Base-by-base conservation (phyloP, 176 grass and related monocot genomes). In the Raddia guianensis region DNA sequence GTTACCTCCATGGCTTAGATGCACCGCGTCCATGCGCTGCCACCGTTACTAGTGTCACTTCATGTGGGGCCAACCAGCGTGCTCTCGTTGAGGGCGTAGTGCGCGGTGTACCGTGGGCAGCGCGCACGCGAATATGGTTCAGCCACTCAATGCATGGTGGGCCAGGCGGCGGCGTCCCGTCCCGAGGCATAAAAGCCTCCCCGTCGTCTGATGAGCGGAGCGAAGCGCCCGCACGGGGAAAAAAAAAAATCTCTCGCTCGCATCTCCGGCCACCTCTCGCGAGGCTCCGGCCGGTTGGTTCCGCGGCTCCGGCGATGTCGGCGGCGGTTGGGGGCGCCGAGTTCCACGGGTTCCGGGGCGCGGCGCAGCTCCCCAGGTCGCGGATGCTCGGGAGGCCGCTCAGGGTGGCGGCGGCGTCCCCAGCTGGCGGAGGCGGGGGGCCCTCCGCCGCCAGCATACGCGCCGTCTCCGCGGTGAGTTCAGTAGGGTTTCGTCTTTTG, bases 381-480 rank as follows among this genome's bases (percentile, higher is more conserved):
- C 65, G 83, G 69, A 79, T 87, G 85, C 79, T 93, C 73, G 78
- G 81, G 44, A 53, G 83, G 63, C 80, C 70, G 49, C 60, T 85
- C 59, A 58, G 78, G 72, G 61, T 83, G 74, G 78, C 27, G 27
- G 77, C 73, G 8, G 70, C 81, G 5, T 9, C 78, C 2, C n/a
- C 56, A 8, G 6, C 65, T 4, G 49, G 67, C 20, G 50, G 67
- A 16, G 74, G 78, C 63, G 40, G 68, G 20, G 13, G 57, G 10
- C 58, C 65, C 4, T 70, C 84, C 55, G 65, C 65, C 15, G 80
- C 82, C 21, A 47, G 86, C 63, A 76, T 88, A 54, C 88, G 85
- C 69, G 88, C 88, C 51, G 79, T 93, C 0, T 83, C 88, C 20
- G 52, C 75, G 75, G 88, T 93, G 82, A 90, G 82, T 44, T 46